A percentile compares a stretch with the other conserved stretches of the same genome.
phyloP scores from a whole-genome alignment of 495 filamentous ascomycete species.

The Glutinoglossum americanum region DNA sequence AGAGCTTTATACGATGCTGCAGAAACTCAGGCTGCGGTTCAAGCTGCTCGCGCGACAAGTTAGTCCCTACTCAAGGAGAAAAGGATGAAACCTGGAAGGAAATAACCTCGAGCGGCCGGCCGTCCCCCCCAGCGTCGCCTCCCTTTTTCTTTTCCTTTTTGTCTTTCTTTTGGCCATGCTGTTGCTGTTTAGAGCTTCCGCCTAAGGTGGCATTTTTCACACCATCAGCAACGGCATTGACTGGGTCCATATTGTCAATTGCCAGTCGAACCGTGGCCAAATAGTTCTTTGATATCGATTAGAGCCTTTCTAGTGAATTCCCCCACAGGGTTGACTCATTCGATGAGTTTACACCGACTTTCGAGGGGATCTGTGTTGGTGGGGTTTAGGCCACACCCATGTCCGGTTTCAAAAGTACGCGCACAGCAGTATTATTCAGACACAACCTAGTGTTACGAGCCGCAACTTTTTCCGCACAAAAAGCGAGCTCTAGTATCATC shows the following conservation, averaged over 20 bases:
- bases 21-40: conserved; percentile 30
- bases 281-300: not conserved
- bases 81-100: not conserved
- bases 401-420: not conserved
- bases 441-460: not conserved
- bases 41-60: not conserved
- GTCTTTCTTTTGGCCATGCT: conserved; percentile 16
- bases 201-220: conserved; percentile 28
- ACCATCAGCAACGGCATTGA: conserved; percentile 18
- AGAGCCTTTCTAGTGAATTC: not conserved
- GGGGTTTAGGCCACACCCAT: not conserved
- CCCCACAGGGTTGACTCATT: not conserved
- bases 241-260: conserved; percentile 7
- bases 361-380: not conserved
- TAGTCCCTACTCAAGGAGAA: not conserved
- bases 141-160: conserved; percentile 31
- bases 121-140: conserved; percentile 20
- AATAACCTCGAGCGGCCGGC: conserved; percentile 24
- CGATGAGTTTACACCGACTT: not conserved
- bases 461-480: not conserved
- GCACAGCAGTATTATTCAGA: not conserved
- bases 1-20: conserved; percentile 61
- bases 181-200: conserved; percentile 15
- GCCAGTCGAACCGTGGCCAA: not conserved
- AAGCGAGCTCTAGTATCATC: not conserved